These are phyloP conservation scores for Polychaeton citri DNA, from an alignment of 2,329 filamentous ascomycete species.

Conservation along the genomic window DNA sequence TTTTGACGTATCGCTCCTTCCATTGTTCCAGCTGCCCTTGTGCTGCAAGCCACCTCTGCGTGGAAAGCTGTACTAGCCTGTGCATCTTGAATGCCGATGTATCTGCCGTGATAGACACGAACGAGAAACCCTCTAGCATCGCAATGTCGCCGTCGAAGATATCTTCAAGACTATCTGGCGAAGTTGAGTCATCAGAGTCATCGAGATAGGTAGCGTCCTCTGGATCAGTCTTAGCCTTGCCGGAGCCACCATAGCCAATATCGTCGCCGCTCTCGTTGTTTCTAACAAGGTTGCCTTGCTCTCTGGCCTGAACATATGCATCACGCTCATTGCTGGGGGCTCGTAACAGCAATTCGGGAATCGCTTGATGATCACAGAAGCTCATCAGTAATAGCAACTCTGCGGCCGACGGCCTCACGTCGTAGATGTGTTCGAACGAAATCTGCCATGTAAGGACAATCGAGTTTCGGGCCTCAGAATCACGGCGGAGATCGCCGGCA, in stretches of 20 bases:
- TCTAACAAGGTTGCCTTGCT: neutral
- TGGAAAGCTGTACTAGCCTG: neutral
- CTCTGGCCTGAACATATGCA: neutral
- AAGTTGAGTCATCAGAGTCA: constrained; percentile 2
- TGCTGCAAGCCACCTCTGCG: neutral
- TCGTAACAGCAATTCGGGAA: no score
- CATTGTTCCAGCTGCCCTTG: neutral
- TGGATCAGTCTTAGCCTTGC: neutral
- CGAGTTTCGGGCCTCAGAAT: no score
- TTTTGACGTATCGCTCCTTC: neutral
- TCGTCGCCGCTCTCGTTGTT: neutral
- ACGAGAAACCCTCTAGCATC: neutral
- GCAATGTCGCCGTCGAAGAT: neutral
- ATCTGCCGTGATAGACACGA: neutral
- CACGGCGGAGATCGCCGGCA: no score
- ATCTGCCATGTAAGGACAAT: constrained; percentile 10
- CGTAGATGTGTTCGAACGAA: no score
- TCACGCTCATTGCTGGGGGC: neutral
- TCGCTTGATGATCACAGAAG: constrained; percentile 32
- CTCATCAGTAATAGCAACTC: constrained; percentile 34
- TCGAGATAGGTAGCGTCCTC: constrained; percentile 2
- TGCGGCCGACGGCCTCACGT: constrained; percentile 25
- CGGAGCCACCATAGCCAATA: neutral
- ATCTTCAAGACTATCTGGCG: no score
- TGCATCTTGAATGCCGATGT: neutral